These are phyloP conservation scores for Pugionium cornutum DNA, from an alignment of 345 rosid genomes.

Conservation along the genomic window DNA sequence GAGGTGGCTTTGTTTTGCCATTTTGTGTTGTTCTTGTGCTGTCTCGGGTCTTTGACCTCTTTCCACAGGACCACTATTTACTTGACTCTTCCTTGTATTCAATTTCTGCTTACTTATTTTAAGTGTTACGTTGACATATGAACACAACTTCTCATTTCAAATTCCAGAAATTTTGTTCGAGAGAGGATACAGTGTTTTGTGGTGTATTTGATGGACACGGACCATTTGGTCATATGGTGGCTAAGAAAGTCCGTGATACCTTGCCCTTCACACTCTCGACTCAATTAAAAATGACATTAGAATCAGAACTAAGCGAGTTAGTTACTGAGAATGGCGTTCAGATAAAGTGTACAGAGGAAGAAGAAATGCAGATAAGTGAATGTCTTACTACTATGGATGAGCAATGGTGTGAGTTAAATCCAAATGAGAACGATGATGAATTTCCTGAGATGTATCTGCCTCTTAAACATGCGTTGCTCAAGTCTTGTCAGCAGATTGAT, in stretches of 20 bases:
- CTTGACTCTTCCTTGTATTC: conserved; percentile 18
- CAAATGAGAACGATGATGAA: conserved; percentile 51
- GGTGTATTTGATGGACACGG: conserved; percentile 99
- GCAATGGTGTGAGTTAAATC: conserved; percentile 52
- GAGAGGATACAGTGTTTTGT: conserved; percentile 70
- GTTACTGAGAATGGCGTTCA: conserved; percentile 25
- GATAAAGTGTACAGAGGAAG: conserved; percentile 41
- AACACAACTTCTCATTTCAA: conserved; percentile 28
- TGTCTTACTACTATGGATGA: conserved; percentile 60
- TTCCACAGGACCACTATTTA: conserved; percentile 33
- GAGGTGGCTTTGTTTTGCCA: conserved; percentile 26
- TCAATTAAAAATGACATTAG: conserved; percentile 53
- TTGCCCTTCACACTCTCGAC: conserved; percentile 64
- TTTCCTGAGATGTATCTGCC: conserved; percentile 63
- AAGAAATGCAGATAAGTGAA: conserved; percentile 44
- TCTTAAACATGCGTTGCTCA: conserved; percentile 65
- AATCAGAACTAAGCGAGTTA: conserved; percentile 41
- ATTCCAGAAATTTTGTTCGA: conserved; percentile 70
- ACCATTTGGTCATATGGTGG: conserved; percentile 93
- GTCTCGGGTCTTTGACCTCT: conserved; percentile 35
- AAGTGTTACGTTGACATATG: conserved; percentile 10
- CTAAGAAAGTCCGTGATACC: conserved; percentile 85
- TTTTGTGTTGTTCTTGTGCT: conserved; percentile 38
- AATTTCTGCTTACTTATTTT: conserved; percentile 13
- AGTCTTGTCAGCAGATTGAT: conserved; percentile 81